Evolutionary conservation across 305 asterid species (phyloP).

Genomic region (Ajuga reptans): DNA sequence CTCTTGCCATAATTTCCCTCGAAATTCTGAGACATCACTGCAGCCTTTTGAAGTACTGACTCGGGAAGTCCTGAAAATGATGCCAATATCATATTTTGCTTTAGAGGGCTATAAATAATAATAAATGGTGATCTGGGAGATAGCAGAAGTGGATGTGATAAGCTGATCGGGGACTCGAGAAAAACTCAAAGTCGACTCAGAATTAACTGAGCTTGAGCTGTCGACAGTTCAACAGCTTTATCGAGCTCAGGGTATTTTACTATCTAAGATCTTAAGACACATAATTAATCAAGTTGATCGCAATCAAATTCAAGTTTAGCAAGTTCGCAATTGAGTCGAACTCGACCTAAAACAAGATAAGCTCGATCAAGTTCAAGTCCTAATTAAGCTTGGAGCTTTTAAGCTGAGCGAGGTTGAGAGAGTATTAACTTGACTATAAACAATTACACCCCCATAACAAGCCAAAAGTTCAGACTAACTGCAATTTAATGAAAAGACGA

Average conservation of each 20-base stretch:
- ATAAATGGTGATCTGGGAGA: background rate
- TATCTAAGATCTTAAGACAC: no score
- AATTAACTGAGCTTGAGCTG: no score
- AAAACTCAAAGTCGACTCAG: background rate
- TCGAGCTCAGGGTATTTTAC: no score
- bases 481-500: background rate
- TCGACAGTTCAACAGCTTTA: no score
- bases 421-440: background rate
- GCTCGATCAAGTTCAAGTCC: background rate
- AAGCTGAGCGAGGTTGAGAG: background rate
- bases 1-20: conserved; percentile 53
- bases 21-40: conserved; percentile 64
- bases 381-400: background rate
- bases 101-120: background rate
- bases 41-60: conserved; percentile 60
- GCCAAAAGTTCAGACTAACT: background rate
- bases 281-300: background rate
- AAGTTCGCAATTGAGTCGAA: background rate
- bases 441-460: background rate
- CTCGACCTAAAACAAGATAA: background rate
- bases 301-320: background rate
- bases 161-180: background rate
- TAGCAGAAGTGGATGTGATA: background rate
- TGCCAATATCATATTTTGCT: background rate
- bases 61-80: conserved; percentile 76